Evolutionary conservation across 169 alveolate genomes (phyloP).

Genomic region (Hepatocystis sp.): DNA sequence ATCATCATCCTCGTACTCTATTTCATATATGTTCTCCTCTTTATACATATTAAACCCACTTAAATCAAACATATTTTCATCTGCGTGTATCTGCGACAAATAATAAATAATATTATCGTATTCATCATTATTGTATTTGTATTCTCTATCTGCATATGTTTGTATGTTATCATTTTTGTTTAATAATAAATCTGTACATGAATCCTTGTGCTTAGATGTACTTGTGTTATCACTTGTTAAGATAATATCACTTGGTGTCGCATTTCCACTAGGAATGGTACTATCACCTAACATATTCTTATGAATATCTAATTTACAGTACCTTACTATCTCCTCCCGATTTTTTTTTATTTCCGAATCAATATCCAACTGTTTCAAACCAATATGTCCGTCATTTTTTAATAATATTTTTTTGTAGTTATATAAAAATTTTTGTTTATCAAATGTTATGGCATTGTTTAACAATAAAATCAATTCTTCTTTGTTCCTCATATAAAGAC

Average conservation of each 20-base stretch:
- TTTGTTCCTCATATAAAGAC: slow-evolving; percentile 43
- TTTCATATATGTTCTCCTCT: not conserved
- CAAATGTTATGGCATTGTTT: slow-evolving; percentile 35
- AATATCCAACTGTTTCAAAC: too few relatives aligned
- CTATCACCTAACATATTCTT: not conserved
- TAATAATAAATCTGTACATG: not conserved
- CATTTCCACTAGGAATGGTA: too few relatives aligned
- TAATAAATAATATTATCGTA: slow-evolving; percentile 27
- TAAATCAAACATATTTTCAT: not conserved
- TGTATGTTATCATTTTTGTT: not conserved
- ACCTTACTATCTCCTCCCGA: too few relatives aligned
- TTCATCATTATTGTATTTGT: slow-evolving; percentile 71
- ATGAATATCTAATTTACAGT: too few relatives aligned
- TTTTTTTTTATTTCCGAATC: too few relatives aligned
- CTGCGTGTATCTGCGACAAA: slow-evolving; percentile 8
- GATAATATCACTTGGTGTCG: too few relatives aligned
- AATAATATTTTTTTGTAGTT: slow-evolving; percentile 50
- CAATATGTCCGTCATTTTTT: not conserved
- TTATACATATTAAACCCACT: not conserved
- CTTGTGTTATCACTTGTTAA: too few relatives aligned
- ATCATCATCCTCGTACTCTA: slow-evolving; percentile 19
- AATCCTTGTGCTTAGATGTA: too few relatives aligned
- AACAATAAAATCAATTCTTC: slow-evolving; percentile 35
- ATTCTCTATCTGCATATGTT: not conserved
- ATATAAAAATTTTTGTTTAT: slow-evolving; percentile 31